phyloP scores from a whole-genome alignment of 306 rosid species.

The Benincasa hispida region DNA sequence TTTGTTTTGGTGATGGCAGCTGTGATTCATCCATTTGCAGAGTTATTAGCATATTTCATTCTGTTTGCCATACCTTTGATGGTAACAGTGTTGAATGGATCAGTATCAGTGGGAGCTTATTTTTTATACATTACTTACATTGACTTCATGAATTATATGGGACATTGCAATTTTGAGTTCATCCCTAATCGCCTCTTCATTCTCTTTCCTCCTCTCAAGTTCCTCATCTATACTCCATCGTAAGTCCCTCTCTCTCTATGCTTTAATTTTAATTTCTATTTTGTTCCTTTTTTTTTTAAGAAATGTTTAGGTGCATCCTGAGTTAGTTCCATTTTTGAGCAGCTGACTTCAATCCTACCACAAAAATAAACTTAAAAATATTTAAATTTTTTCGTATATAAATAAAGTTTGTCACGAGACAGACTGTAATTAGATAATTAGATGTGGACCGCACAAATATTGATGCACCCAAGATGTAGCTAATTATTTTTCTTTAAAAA shows the following conservation, averaged over 20 bases:
- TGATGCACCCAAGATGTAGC: no score
- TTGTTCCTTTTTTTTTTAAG: no score
- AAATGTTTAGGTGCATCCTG: no score
- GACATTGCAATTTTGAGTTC: constrained; percentile 38
- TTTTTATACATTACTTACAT: constrained; percentile 7
- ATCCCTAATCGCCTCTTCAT: constrained; percentile 25
- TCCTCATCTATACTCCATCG: constrained; percentile 31
- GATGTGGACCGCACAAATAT: no score
- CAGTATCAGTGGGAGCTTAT: constrained; percentile 6
- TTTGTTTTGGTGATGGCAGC: constrained; percentile 8
- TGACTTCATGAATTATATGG: constrained; percentile 40
- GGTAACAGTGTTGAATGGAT: neutral
- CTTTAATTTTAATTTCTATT: neutral
- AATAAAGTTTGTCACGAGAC: no score
- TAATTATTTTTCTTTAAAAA: no score
- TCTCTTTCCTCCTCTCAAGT: constrained; percentile 28
- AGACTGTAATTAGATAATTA: no score
- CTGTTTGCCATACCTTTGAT: constrained; percentile 15
- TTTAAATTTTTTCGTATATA: no score
- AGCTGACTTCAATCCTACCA: no score
- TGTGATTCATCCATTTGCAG: constrained; percentile 39
- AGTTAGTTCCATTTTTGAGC: no score
- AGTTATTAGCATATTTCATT: constrained; percentile 14
- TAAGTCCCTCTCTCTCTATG: constrained; percentile 8
- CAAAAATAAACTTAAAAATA: no score